A percentile compares a stretch with the other conserved stretches of the same genome.
phyloP scores from a whole-genome alignment of 176 grass and related monocot species.

The Carex myosuroides region DNA sequence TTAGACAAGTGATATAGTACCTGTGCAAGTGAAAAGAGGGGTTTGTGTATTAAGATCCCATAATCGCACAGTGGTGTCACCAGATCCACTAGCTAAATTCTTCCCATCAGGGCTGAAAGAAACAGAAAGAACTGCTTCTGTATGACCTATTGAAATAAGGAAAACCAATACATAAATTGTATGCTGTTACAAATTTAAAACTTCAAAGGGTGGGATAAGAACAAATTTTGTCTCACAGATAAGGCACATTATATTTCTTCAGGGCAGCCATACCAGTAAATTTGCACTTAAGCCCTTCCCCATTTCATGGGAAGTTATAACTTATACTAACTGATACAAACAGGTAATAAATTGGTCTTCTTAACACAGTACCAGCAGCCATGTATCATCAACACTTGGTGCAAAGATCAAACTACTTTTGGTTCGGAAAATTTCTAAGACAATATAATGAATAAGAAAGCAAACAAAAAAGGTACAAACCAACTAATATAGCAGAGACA shows the following conservation, averaged over 20 bases:
- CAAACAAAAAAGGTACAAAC: neutral
- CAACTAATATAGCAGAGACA: neutral
- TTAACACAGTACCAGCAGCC: neutral
- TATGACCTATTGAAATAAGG: constrained; percentile 47
- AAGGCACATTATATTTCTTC: no score
- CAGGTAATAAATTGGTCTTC: neutral
- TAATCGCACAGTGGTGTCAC: constrained; percentile 80
- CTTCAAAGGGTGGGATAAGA: neutral
- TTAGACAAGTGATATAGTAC: constrained; percentile 27
- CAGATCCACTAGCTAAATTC: constrained; percentile 81
- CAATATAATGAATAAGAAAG: neutral
- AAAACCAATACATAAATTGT: neutral
- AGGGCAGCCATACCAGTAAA: no score
- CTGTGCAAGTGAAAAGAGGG: constrained; percentile 81
- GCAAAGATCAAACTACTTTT: neutral
- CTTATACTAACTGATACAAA: neutral
- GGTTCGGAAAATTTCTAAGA: neutral
- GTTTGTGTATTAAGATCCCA: constrained; percentile 93
- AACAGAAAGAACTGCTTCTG: constrained; percentile 83
- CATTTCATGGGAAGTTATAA: neutral
- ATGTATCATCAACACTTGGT: neutral
- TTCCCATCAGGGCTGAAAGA: constrained; percentile 83
- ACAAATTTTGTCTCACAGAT: neutral
- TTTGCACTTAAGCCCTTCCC: no score
- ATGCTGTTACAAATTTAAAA: neutral